A percentile compares a stretch with the other conserved stretches of the same genome.
phyloP scores from a whole-genome alignment of 2,329 filamentous ascomycete genomes.

The Fusarium sp. region DNA sequence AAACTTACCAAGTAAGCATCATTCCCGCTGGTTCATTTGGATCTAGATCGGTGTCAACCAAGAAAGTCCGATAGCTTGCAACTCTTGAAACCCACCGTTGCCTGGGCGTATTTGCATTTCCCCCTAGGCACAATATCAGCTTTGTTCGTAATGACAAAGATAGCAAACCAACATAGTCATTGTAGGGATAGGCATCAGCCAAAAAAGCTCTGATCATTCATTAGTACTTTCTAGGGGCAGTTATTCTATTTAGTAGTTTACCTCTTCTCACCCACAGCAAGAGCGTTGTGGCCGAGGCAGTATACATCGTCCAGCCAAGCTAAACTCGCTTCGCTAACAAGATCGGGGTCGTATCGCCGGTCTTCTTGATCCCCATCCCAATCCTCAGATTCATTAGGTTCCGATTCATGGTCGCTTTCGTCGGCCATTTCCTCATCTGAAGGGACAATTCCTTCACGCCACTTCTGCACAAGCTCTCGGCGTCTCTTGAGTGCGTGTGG shows the following conservation, averaged over 20 bases:
- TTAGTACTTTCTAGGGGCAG: not conserved
- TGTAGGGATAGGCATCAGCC: not conserved
- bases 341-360: conserved; percentile 14
- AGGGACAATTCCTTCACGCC: not conserved
- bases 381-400: not conserved
- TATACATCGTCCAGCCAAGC: conserved; percentile 11
- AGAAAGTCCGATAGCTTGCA: no score
- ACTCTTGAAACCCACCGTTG: not conserved
- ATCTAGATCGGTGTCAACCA: not conserved
- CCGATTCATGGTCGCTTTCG: not conserved
- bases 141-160: not conserved
- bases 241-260: not conserved
- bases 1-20: conserved; percentile 6
- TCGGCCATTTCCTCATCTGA: not conserved
- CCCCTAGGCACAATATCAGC: not conserved
- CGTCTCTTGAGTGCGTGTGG: conserved; percentile 4
- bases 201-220: conserved; percentile 6
- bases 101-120: not conserved
- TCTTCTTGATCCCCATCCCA: conserved; percentile 22
- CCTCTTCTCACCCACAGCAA: not conserved
- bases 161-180: conserved; percentile 1
- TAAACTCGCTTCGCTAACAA: conserved; percentile 4
- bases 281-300: conserved; percentile 15
- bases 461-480: not conserved
- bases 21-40: not conserved